Conservation (phyloP, 2,329 filamentous ascomycete species). For the Albophoma yamanashiensis region DNA sequence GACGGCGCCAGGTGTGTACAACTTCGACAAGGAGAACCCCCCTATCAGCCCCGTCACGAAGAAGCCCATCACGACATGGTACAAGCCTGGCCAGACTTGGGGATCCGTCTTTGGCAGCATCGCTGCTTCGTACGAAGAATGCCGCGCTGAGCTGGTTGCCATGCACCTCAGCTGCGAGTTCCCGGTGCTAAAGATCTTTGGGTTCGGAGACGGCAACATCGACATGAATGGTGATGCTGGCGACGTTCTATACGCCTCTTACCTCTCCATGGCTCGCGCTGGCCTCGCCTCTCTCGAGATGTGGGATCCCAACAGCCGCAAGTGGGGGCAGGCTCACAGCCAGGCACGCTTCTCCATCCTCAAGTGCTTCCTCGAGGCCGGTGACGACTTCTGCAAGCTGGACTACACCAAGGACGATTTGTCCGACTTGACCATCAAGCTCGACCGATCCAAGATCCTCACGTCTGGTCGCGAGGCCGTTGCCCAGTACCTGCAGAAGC, state of each 20-base stretch:
- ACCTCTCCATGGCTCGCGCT: slow-evolving; percentile 90
- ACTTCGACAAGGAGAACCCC: slow-evolving; percentile 77
- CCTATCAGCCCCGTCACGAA: slow-evolving; percentile 70
- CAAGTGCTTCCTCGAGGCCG: slow-evolving; percentile 73
- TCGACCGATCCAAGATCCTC: slow-evolving; percentile 81
- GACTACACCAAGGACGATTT: slow-evolving; percentile 63
- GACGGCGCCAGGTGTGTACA: slow-evolving; percentile 69
- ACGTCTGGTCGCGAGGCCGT: slow-evolving; percentile 76
- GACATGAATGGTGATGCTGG: slow-evolving; percentile 70
- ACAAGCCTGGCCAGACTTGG: slow-evolving; percentile 94
- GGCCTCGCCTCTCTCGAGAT: slow-evolving; percentile 82
- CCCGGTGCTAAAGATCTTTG: slow-evolving; percentile 79
- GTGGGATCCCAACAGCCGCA: slow-evolving; percentile 83
- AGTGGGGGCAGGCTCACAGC: slow-evolving; percentile 90
- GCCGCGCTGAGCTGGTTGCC: slow-evolving; percentile 84
- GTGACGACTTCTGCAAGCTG: slow-evolving; percentile 77
- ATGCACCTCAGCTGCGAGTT: slow-evolving; percentile 90
- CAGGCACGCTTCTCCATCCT: slow-evolving; percentile 87
- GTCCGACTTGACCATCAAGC: slow-evolving; percentile 68
- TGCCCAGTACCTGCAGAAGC: slow-evolving; percentile 76
- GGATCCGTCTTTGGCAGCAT: slow-evolving; percentile 82
- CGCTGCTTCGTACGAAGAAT: slow-evolving; percentile 87
- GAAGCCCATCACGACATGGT: slow-evolving; percentile 71
- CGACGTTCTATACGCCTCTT: slow-evolving; percentile 78
- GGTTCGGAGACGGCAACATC: slow-evolving; percentile 66